Evolutionary conservation across 345 rosid species (phyloP).

Genomic region (Erucastrum elatum): DNA sequence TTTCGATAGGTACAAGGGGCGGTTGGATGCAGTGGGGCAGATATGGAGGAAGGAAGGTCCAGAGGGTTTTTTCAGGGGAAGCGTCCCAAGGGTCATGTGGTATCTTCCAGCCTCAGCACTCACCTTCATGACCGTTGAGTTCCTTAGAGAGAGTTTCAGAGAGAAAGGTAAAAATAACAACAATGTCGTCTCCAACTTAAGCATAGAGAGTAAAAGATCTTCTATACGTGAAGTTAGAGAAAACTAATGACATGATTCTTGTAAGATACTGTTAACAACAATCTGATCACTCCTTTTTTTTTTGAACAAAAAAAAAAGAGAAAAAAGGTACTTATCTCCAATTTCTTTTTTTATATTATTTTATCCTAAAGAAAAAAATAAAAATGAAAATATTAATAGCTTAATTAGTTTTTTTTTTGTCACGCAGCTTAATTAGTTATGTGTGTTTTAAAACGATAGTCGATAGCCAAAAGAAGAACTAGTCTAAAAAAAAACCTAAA

Average conservation of each 20-base stretch:
- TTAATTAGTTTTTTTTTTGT: not conserved
- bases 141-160: constrained; percentile 76
- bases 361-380: not conserved
- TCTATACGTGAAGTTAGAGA: constrained; percentile 47
- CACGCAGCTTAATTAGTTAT: constrained; percentile 2
- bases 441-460: constrained; percentile 2
- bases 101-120: constrained; percentile 94
- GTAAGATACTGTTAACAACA: not conserved
- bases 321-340: not conserved
- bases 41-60: constrained; percentile 73
- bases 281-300: not conserved
- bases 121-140: constrained; percentile 97
- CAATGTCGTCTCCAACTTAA: constrained; percentile 43
- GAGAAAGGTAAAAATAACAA: constrained; percentile 38
- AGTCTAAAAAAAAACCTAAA: constrained; percentile 15
- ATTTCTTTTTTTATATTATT: not conserved
- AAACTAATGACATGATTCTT: constrained; percentile 7
- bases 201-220: constrained; percentile 55
- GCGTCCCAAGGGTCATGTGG: constrained; percentile 93
- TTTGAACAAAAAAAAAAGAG: too few relatives aligned
- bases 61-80: constrained; percentile 79
- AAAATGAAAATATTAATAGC: not conserved
- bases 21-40: constrained; percentile 70
- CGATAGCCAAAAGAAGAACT: constrained; percentile 4
- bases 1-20: constrained; percentile 65